Conservation (phyloP, 2,329 filamentous ascomycete genomes). For the Cladosporium sp. region DNA sequence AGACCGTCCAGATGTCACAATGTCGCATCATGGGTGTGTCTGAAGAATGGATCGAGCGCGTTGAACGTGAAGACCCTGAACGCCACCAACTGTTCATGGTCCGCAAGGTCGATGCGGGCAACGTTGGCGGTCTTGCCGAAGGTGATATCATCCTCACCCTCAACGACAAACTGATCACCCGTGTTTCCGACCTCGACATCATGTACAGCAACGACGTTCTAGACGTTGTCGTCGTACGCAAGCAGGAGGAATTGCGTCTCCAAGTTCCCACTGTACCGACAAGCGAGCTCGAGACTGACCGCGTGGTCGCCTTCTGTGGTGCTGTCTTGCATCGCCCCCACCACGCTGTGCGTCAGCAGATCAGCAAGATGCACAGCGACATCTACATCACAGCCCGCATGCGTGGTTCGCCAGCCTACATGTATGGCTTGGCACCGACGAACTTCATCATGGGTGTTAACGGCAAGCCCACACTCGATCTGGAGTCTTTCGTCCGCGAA, state of each 20-base stretch:
- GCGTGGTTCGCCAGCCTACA: slow-evolving; percentile 76
- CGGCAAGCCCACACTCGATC: slow-evolving; percentile 74
- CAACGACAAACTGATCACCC: slow-evolving; percentile 88
- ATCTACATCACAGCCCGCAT: slow-evolving; percentile 90
- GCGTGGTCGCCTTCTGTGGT: slow-evolving; percentile 90
- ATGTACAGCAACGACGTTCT: slow-evolving; percentile 89
- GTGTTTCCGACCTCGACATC: slow-evolving; percentile 85
- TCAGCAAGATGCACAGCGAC: slow-evolving; percentile 91
- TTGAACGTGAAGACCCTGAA: slow-evolving; percentile 80
- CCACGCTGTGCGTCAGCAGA: slow-evolving; percentile 94
- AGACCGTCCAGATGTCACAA: slow-evolving; percentile 94
- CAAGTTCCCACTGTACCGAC: slow-evolving; percentile 81
- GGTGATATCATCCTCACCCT: slow-evolving; percentile 89
- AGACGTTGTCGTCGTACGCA: slow-evolving; percentile 80
- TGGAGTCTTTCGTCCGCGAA: slow-evolving; percentile 74
- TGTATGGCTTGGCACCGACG: slow-evolving; percentile 88
- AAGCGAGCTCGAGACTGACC: slow-evolving; percentile 85
- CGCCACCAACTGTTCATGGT: slow-evolving; percentile 99
- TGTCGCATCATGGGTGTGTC: slow-evolving; percentile 95
- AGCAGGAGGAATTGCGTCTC: slow-evolving; percentile 72
- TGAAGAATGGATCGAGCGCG: slow-evolving; percentile 90
- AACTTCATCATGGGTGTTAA: slow-evolving; percentile 98
- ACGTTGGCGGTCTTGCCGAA: slow-evolving; percentile 67
- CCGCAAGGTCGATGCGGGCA: slow-evolving; percentile 73
- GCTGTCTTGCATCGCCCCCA: slow-evolving; percentile 90